Conservation (phyloP, 208 protist genomes). For the Herpetomonas samuelpessoai region DNA sequence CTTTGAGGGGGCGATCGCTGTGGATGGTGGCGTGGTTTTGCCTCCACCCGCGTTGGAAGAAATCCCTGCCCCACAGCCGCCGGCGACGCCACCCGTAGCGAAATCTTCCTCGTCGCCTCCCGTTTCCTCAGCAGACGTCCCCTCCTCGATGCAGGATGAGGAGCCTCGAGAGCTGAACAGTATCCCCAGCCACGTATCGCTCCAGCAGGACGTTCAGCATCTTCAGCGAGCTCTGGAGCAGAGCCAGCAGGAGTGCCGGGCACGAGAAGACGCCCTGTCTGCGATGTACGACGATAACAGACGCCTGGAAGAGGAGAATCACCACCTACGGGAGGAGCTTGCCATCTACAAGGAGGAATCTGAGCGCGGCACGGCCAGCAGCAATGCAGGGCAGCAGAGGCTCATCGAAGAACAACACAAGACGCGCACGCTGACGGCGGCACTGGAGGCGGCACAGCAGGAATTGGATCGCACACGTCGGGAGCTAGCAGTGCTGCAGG, state of each 20-base stretch:
- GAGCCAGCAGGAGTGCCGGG: constrained; percentile 19
- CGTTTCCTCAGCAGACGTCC: background rate
- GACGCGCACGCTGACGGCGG: background rate
- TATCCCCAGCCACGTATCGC: background rate
- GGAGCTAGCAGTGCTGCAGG: background rate
- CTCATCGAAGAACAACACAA: constrained; percentile 3
- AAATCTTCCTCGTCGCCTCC: background rate
- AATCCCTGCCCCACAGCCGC: too few species aligned
- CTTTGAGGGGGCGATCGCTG: background rate
- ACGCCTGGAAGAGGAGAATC: constrained; percentile 9
- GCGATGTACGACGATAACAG: constrained; percentile 39
- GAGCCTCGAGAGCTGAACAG: background rate
- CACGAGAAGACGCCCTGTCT: constrained; percentile 41
- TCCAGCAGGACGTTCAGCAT: background rate
- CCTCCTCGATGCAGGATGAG: background rate
- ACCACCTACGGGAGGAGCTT: constrained; percentile 14
- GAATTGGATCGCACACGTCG: background rate
- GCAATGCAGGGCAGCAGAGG: background rate
- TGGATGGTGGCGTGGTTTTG: too few species aligned
- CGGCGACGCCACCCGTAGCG: too few species aligned
- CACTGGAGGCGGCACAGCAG: background rate
- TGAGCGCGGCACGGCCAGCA: background rate
- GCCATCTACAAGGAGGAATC: background rate
- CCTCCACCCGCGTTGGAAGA: background rate
- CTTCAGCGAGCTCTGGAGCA: constrained; percentile 16